Evolutionary conservation across 371 early-diverging fungal genomes (phyloP), one percentile per base, ranked within the genome.

Genomic region (Smittium mucronatum): DNA sequence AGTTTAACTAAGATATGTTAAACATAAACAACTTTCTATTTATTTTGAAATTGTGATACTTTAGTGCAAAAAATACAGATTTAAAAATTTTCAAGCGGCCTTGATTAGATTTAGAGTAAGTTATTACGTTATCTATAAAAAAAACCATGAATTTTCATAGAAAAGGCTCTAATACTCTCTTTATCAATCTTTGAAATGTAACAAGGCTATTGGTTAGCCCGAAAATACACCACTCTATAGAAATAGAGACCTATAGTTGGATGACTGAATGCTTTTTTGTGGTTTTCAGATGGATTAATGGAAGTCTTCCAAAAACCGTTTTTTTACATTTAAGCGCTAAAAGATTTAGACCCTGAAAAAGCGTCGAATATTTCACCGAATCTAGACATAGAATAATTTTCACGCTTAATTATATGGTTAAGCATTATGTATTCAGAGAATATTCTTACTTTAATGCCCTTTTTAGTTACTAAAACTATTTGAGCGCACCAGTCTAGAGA

Each of bases 401-500:
- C 75, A 67, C 70, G 70, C 17, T 78, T 68, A 0, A 83, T 81
- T 2, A 78, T 33, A 31, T 70, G 63, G 72, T 86, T 86, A 0
- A 87, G 73, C 0, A 68, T 75, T 0, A 82, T 73, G 64, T 83
- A 88, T 36, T 86, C 75, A 25, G 71, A 34, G 32, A 77, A 83
- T 63, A 84, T 69, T 0, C 81, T 75, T 31, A 84, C 15, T 1
- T 69, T n/a, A 2, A 85, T 84, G 35, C 82, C 80, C 47, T 85
- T 84, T 73, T 87, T 84, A 2, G 73, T 69, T 0, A 83, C 86
- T 73, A 86, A 85, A 1, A 85, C 65, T 1, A 84, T 75, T 17
- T 86, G 86, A 11, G 85, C 76, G 1, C 83, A 86, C 67, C 72
- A 76, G 5, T 61, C 63, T 11, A n/a, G n/a, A 11, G 5, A 11